Percentiles rank a stretch among this genome's conserved stretches.
These are phyloP conservation scores for Aspergillus pseudoglaucus DNA, from an alignment of 2,329 filamentous ascomycete species.

Conservation along the genomic window DNA sequence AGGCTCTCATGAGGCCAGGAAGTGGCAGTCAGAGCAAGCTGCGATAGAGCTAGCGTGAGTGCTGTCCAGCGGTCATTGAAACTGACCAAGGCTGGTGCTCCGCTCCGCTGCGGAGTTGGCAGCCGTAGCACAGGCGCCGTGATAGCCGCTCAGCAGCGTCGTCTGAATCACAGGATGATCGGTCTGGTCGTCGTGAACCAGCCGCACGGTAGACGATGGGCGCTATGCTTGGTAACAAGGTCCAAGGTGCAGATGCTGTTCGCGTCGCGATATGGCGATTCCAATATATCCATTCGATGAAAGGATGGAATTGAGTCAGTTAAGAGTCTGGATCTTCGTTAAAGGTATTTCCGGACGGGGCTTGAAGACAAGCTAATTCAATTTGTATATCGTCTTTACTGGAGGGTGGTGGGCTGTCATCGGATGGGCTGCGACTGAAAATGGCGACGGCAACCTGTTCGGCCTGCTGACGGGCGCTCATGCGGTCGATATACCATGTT, in stretches of 20 bases:
- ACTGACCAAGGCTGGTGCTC: no score
- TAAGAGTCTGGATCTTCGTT: slow-evolving; percentile 2
- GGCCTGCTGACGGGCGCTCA: slow-evolving; percentile 27
- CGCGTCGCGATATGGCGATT: neutral
- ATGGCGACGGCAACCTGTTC: slow-evolving; percentile 33
- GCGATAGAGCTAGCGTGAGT: no score
- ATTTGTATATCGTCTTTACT: slow-evolving; percentile 27
- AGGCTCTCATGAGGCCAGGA: no score
- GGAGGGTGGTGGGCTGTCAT: slow-evolving; percentile 16
- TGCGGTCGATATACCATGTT: slow-evolving; percentile 31
- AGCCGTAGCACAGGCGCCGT: no score
- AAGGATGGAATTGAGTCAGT: neutral
- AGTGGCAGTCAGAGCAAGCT: no score
- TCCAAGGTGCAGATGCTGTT: neutral
- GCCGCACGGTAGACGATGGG: neutral
- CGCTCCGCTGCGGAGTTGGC: no score
- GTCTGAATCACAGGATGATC: neutral
- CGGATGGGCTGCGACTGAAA: slow-evolving; percentile 27
- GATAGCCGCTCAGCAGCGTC: neutral
- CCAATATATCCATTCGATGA: neutral
- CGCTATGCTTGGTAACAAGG: no score
- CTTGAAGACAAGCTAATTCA: slow-evolving; percentile 31
- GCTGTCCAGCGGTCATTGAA: no score
- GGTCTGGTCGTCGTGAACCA: neutral
- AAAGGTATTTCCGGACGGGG: slow-evolving; percentile 21